Evolutionary conservation across 2,329 filamentous ascomycete genomes (phyloP).

Genomic region (Aspergillus nomiae): DNA sequence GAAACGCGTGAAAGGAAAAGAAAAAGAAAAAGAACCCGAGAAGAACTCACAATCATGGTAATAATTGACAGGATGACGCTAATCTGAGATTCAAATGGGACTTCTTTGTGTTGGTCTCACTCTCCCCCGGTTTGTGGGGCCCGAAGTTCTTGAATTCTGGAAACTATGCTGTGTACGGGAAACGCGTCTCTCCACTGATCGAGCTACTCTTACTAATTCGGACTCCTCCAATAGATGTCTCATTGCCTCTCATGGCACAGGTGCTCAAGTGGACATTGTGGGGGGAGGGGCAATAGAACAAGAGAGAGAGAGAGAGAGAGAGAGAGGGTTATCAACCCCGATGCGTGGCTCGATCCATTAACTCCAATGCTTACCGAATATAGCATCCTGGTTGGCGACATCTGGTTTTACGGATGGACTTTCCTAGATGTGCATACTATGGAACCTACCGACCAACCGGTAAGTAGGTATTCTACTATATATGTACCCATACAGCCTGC

Average conservation of each 20-base stretch:
- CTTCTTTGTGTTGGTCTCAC: conserved; percentile 20
- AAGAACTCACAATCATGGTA: conserved; percentile 4
- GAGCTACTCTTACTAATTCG: conserved; percentile 5
- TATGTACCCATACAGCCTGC: conserved; percentile 9
- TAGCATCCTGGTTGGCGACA: background rate
- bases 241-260: background rate
- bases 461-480: background rate
- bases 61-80: conserved; percentile 1
- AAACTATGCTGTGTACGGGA: conserved; percentile 21
- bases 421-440: background rate
- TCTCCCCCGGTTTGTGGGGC: conserved; percentile 14
- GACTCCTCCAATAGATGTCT: background rate
- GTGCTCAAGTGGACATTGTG: conserved; percentile 6
- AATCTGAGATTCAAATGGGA: conserved; percentile 16
- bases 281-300: background rate
- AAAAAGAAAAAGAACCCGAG: conserved; percentile 1
- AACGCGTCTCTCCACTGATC: conserved; percentile 14
- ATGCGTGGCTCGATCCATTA: background rate
- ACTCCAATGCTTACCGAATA: conserved; percentile 7
- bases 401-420: background rate
- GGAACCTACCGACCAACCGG: background rate
- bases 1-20: conserved; percentile 9
- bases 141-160: conserved; percentile 22
- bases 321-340: background rate
- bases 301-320: background rate